A percentile compares a stretch with the other conserved stretches of the same genome.
Conservation (phyloP, 163 green algal species). For the Chlorella variabilis region DNA sequence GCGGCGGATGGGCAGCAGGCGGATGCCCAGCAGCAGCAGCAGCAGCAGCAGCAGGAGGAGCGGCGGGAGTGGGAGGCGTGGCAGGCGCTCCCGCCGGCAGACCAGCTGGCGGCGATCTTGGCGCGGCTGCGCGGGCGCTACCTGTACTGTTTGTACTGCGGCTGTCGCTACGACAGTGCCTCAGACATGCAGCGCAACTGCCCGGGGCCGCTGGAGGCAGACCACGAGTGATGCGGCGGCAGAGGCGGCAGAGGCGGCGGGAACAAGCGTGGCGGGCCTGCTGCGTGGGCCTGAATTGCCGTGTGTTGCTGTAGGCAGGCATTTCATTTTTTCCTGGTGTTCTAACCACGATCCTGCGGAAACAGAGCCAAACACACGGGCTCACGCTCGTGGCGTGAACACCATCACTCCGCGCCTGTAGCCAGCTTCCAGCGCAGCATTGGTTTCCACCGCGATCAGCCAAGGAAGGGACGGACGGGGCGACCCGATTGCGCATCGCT, state of each 20-base stretch:
- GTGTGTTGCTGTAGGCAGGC: too few species aligned
- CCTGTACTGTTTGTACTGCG: conserved; percentile 48
- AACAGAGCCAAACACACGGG: too few species aligned
- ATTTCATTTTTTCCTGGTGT: too few species aligned
- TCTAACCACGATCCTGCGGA: too few species aligned
- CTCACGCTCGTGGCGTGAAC: too few species aligned
- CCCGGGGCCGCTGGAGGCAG: conserved; percentile 14
- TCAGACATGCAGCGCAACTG: conserved; percentile 25
- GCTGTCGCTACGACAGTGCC: conserved; percentile 19
- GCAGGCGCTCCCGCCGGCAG: conserved; percentile 1
- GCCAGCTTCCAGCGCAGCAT: too few species aligned
- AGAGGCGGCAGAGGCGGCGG: background rate
- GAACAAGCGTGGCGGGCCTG: background rate
- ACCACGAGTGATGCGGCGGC: conserved; percentile 24
- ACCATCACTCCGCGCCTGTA: too few species aligned
- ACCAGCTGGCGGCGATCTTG: conserved; percentile 29
- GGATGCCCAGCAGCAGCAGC: conserved; percentile 22
- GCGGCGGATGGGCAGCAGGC: background rate
- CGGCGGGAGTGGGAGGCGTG: conserved; percentile 19
- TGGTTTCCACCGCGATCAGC: too few species aligned
- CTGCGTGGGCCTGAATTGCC: background rate
- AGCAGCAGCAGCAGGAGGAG: background rate
- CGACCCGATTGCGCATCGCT: too few species aligned
- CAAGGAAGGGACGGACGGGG: too few species aligned
- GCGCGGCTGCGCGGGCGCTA: conserved; percentile 17